A percentile compares a stretch with the other conserved stretches of the same genome.
Conservation (phyloP, 2,329 filamentous ascomycete species). For the Pseudogymnoascus sp. region DNA sequence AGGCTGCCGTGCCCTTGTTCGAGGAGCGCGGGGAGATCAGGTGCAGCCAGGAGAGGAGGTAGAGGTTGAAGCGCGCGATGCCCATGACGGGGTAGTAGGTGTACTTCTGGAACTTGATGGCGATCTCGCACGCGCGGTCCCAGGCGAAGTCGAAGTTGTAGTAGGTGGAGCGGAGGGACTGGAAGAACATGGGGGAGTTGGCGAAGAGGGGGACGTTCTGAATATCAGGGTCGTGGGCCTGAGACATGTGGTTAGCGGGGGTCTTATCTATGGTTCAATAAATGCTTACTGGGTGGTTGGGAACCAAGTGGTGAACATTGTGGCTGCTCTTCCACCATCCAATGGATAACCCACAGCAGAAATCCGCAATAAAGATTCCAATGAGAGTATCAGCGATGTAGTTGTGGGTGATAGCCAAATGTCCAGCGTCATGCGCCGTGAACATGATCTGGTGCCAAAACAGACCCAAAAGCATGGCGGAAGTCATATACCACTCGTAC, state of each 20-base stretch:
- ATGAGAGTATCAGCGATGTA: conserved; percentile 54
- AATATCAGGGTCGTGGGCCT: conserved; percentile 46
- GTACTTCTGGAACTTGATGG: conserved; percentile 57
- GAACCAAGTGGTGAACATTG: conserved; percentile 62
- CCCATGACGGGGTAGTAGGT: conserved; percentile 64
- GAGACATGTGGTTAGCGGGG: not conserved
- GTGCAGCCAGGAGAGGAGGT: conserved; percentile 60
- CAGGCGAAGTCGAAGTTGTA: conserved; percentile 57
- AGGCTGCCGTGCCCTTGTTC: conserved; percentile 53
- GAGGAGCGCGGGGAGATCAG: conserved; percentile 52
- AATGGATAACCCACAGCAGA: conserved; percentile 59
- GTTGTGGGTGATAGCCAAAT: conserved; percentile 55
- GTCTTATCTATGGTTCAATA: not conserved
- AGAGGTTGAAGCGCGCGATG: conserved; percentile 67
- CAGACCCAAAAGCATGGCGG: conserved; percentile 52
- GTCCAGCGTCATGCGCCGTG: conserved; percentile 59
- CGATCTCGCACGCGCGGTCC: conserved; percentile 53
- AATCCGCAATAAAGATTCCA: conserved; percentile 57
- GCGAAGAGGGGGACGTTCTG: conserved; percentile 67
- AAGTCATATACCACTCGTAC: conserved; percentile 50
- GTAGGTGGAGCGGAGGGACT: conserved; percentile 56
- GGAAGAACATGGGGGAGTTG: conserved; percentile 59
- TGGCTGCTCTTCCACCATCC: conserved; percentile 67
- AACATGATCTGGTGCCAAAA: conserved; percentile 69
- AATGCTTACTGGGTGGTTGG: conserved; percentile 52